Conservation (phyloP, 352 stramenopile species). For the Phytophthora idaei region DNA sequence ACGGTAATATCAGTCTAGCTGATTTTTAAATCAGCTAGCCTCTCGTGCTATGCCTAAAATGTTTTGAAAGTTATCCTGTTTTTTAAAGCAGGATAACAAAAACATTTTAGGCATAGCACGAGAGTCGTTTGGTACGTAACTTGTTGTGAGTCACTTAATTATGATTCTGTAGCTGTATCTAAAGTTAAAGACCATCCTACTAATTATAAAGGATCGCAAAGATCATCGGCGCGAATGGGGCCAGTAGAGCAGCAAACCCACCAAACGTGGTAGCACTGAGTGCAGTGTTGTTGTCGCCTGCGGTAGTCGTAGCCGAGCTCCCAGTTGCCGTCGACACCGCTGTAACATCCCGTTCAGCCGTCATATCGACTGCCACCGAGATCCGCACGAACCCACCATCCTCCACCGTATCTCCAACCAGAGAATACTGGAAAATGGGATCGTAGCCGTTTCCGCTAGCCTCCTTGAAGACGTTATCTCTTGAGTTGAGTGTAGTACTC, state of each 20-base stretch:
- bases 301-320: not conserved
- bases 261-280: not conserved
- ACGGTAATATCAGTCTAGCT: too few relatives aligned
- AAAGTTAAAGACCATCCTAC: not conserved
- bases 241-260: not conserved
- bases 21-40: too few relatives aligned
- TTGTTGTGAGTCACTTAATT: too few relatives aligned
- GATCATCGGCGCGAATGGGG: not conserved
- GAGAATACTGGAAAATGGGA: constrained; percentile 2
- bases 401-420: constrained; percentile 1
- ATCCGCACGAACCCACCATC: constrained; percentile 29
- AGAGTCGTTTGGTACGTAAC: too few relatives aligned
- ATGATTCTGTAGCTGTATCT: not conserved
- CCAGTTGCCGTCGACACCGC: constrained; percentile 10
- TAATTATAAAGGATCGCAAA: not conserved
- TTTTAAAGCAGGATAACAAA: too few relatives aligned
- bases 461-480: constrained; percentile 6
- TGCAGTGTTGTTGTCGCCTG: not conserved
- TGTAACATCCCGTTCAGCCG: constrained; percentile 4
- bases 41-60: too few relatives aligned
- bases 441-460: not conserved
- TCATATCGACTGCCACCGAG: constrained; percentile 32
- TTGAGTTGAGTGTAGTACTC: constrained; percentile 22
- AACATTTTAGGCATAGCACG: too few relatives aligned
- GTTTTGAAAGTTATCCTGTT: too few relatives aligned